These are phyloP conservation scores for Lachancea meyersii DNA, from an alignment of 805 yeast species.

Conservation along the genomic window DNA sequence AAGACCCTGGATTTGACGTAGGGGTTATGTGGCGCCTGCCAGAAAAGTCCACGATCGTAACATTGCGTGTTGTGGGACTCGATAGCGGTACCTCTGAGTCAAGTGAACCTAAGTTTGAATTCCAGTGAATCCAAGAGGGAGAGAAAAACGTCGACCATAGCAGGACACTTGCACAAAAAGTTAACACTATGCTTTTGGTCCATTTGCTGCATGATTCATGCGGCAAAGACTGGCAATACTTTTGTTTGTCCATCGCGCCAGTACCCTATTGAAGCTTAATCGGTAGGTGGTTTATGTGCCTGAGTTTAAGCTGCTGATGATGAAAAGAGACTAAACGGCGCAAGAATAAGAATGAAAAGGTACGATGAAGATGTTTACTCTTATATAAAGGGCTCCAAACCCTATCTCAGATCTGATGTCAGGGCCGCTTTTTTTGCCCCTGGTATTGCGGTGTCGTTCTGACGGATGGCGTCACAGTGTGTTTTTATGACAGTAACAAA, in stretches of 20 bases:
- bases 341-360: too few species aligned
- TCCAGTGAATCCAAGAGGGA: neutral
- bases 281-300: too few species aligned
- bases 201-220: neutral
- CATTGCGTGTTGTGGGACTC: constrained; percentile 4
- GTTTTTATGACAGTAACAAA: too few species aligned
- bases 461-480: neutral
- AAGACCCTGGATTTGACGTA: constrained; percentile 2
- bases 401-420: neutral
- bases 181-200: neutral
- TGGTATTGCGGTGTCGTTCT: neutral
- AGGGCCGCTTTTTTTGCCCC: neutral
- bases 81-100: neutral
- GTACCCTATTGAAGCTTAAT: neutral
- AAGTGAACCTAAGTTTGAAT: neutral
- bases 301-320: neutral
- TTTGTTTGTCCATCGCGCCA: neutral
- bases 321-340: too few species aligned
- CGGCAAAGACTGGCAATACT: neutral
- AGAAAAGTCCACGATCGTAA: constrained; percentile 7
- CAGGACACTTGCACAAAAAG: constrained; percentile 1
- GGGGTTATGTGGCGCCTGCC: neutral
- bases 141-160: constrained; percentile 1
- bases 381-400: neutral
- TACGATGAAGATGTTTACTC: neutral